These are phyloP conservation scores for Solanum chilense DNA, from an alignment of 257 asterid genomes.

Conservation along the genomic window DNA sequence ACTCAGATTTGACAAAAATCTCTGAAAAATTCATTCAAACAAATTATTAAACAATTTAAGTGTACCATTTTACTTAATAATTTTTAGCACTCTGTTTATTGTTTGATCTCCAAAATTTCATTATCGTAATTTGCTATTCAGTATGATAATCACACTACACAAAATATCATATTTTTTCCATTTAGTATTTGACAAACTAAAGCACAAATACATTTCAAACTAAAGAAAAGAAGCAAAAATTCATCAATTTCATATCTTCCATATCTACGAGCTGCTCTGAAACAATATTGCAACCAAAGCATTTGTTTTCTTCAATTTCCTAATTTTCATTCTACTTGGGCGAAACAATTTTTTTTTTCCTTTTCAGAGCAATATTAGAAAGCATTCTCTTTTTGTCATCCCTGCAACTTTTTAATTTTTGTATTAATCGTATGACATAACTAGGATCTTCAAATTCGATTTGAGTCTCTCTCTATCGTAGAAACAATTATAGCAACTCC, in stretches of 20 bases:
- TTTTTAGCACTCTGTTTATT: not conserved
- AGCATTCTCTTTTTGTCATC: rapidly evolving
- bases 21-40: not conserved
- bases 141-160: not conserved
- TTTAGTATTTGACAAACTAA: not conserved
- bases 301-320: not conserved
- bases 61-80: not conserved
- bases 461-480: too few species aligned
- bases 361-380: too few species aligned
- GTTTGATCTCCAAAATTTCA: not conserved
- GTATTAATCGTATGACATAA: not conserved
- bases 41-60: too few species aligned
- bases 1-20: not conserved
- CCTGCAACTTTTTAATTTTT: not conserved
- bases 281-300: too few species aligned
- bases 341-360: too few species aligned
- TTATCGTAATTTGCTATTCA: not conserved
- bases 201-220: not conserved
- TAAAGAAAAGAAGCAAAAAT: not conserved
- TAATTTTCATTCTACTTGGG: not conserved
- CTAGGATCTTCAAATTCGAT: not conserved
- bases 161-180: too few species aligned
- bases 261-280: too few species aligned
- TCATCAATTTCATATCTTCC: not conserved
- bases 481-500: not conserved